phyloP scores from a whole-genome alignment of 176 grass and related monocot species.

The bread wheat (Triticum aestivum) region DNA sequence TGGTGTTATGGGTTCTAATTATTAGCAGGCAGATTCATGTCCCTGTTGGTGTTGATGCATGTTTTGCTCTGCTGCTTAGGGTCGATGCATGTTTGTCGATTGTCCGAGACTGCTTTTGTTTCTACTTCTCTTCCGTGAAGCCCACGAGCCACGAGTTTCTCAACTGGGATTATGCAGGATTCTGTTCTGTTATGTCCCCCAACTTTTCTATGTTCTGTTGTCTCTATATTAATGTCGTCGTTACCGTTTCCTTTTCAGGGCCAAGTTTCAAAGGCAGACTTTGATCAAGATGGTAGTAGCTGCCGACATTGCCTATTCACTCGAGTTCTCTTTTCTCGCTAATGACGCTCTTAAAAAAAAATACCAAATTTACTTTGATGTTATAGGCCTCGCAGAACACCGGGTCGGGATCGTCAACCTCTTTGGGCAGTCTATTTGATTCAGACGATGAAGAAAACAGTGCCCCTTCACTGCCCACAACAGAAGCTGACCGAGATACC shows the following conservation, averaged over 20 bases:
- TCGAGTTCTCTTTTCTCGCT: neutral
- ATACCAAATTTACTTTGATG: constrained; percentile 24
- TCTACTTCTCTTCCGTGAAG: too few relatives aligned
- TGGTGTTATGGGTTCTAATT: too few relatives aligned
- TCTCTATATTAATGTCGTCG: neutral
- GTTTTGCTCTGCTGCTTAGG: too few relatives aligned
- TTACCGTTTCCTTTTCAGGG: neutral
- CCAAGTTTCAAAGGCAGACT: neutral
- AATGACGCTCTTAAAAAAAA: neutral
- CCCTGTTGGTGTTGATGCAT: too few relatives aligned
- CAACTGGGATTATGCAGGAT: too few relatives aligned
- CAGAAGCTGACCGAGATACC: constrained; percentile 38
- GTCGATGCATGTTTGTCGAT: too few relatives aligned
- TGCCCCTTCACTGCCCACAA: constrained; percentile 18
- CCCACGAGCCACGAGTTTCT: too few relatives aligned
- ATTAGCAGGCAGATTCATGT: too few relatives aligned
- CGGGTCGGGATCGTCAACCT: constrained; percentile 45
- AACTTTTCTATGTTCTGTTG: too few relatives aligned
- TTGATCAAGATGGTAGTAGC: neutral
- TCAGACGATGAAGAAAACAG: constrained; percentile 58
- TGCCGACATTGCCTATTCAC: neutral
- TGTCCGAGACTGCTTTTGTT: neutral
- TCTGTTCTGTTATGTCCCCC: too few relatives aligned
- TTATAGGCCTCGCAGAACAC: constrained; percentile 52
- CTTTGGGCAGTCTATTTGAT: constrained; percentile 59